Conservation (phyloP, 2,329 filamentous ascomycete genomes). For the Esteya vermicola region DNA sequence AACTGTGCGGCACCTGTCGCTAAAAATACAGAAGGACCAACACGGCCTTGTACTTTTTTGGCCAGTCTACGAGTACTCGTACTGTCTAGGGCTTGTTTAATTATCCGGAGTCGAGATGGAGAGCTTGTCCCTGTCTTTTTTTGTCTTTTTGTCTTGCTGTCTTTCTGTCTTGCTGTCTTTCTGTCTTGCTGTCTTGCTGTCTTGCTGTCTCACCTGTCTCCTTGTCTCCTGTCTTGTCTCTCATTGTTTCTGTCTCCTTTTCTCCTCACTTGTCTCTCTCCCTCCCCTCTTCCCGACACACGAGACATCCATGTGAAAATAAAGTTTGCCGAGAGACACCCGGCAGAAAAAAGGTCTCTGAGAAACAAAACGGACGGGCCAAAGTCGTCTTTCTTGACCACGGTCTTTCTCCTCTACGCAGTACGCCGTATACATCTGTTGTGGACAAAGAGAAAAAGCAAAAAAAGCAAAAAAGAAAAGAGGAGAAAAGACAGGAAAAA, state of each 20-base stretch:
- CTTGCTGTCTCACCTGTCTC: neutral
- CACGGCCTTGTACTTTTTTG: neutral
- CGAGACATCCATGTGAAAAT: neutral
- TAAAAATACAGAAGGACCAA: no score
- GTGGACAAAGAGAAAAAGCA: no score
- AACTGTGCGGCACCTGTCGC: no score
- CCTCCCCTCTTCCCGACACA: neutral
- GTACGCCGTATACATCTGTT: no score
- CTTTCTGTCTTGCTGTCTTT: neutral
- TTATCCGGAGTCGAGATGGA: no score
- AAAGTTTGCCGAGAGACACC: no score
- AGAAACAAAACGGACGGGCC: no score
- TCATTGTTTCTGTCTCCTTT: neutral
- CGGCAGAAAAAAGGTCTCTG: no score
- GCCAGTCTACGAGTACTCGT: neutral
- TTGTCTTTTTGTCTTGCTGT: neutral
- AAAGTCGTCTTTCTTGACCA: no score
- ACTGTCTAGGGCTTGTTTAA: neutral
- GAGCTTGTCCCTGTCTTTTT: neutral
- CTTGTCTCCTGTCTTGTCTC: neutral
- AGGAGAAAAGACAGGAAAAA: no score
- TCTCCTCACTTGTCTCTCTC: neutral
- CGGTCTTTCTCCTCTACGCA: no score
- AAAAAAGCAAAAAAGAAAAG: no score
- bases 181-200: neutral